A percentile compares a stretch with the other conserved stretches of the same genome.
These are phyloP conservation scores for Hysterangium stoloniferum DNA, from an alignment of 768 basidiomycete species.

Conservation along the genomic window DNA sequence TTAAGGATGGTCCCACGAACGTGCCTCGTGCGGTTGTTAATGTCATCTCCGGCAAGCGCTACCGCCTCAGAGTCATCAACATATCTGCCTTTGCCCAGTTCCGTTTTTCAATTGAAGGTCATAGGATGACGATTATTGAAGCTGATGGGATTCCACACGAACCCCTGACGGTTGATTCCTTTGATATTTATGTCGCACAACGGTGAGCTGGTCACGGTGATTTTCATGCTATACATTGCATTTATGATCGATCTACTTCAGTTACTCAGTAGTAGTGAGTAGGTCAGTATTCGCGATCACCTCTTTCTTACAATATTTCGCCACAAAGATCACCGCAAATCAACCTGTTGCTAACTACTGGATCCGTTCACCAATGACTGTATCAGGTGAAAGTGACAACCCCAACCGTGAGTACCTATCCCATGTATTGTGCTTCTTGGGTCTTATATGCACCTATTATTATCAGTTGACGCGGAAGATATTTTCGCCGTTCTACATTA, in stretches of 20 bases:
- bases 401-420: no score
- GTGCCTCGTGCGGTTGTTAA: not conserved
- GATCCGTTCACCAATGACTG: slow-evolving; percentile 10
- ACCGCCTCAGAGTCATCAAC: not conserved
- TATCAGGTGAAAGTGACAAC: not conserved
- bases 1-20: not conserved
- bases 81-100: not conserved
- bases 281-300: no score
- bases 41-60: not conserved
- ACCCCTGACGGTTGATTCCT: no score
- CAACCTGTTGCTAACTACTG: slow-evolving; percentile 17
- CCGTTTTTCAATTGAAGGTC: not conserved
- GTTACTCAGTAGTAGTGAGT: no score
- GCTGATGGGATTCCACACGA: not conserved
- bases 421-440: no score
- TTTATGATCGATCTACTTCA: no score
- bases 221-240: no score
- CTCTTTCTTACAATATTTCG: no score
- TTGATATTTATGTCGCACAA: no score
- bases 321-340: slow-evolving; percentile 20
- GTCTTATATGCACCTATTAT: not conserved
- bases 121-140: not conserved
- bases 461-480: not conserved
- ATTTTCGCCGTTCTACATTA: slow-evolving; percentile 1
- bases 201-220: slow-evolving; percentile 20